Evolutionary conservation across 78 protist species (phyloP).

Genomic region (Dictyostelium brefeldianum): DNA sequence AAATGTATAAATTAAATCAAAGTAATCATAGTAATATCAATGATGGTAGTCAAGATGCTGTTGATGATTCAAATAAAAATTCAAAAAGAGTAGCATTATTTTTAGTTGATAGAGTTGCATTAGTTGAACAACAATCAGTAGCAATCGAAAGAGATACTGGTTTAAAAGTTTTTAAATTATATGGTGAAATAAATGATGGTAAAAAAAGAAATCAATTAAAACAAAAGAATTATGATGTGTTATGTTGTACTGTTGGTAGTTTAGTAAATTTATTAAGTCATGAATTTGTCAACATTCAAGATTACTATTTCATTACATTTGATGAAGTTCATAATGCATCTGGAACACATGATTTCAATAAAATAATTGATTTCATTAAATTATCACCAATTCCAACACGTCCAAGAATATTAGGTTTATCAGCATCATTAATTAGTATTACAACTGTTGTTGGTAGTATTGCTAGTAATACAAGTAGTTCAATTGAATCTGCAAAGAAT

Average conservation of each 20-base stretch:
- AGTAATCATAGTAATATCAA: neutral
- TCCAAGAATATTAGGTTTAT: conserved; percentile 39
- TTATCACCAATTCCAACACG: neutral
- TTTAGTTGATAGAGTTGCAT: conserved; percentile 54
- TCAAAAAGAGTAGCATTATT: conserved; percentile 15
- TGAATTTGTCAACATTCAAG: neutral
- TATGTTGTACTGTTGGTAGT: conserved; percentile 25
- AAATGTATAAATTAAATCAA: neutral
- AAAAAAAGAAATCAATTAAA: neutral
- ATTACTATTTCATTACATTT: conserved; percentile 58
- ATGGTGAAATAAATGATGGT: neutral
- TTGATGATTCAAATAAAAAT: neutral
- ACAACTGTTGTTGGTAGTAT: neutral
- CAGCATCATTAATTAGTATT: neutral
- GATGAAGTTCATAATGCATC: conserved; percentile 84
- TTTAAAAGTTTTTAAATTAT: neutral
- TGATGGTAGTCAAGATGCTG: neutral
- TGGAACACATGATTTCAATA: conserved; percentile 42
- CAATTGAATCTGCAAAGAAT: neutral
- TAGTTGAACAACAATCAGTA: conserved; percentile 54
- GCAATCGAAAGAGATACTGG: neutral
- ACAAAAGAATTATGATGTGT: conserved; percentile 17
- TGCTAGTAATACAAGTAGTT: neutral
- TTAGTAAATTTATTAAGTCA: neutral
- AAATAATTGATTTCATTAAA: neutral